Evolutionary conservation across 176 grass and related monocot species (phyloP).

Genomic region (Luzula sylvatica): DNA sequence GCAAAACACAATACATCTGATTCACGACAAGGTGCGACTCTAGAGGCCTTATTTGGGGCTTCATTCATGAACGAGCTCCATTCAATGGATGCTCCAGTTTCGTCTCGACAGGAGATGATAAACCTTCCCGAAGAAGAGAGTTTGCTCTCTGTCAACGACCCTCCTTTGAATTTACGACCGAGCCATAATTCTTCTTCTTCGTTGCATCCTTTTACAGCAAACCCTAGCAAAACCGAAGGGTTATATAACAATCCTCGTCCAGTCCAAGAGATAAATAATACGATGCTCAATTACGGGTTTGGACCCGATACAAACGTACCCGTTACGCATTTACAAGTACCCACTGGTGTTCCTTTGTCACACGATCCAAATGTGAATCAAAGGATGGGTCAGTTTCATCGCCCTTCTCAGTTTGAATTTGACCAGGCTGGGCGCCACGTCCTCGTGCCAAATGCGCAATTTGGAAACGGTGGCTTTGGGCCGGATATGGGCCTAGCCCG

Average conservation of each 20-base stretch:
- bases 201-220: constrained; percentile 25
- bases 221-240: constrained; percentile 39
- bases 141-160: constrained; percentile 51
- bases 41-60: constrained; percentile 78
- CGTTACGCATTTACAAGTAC: background rate
- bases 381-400: background rate
- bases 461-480: constrained; percentile 53
- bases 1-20: constrained; percentile 9
- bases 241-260: constrained; percentile 17
- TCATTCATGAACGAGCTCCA: constrained; percentile 94
- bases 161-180: constrained; percentile 28
- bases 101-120: constrained; percentile 50
- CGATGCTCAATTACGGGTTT: constrained; percentile 39
- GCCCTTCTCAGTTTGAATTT: constrained; percentile 48
- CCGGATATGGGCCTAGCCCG: constrained; percentile 52
- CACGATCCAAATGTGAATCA: constrained; percentile 7
- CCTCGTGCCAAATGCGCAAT: constrained; percentile 54
- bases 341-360: constrained; percentile 3
- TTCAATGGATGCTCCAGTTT: constrained; percentile 82
- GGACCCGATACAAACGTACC: constrained; percentile 25
- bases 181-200: constrained; percentile 23
- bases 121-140: constrained; percentile 83
- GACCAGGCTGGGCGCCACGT: constrained; percentile 50
- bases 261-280: constrained; percentile 42
- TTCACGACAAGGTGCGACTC: constrained; percentile 47